Percentiles rank a stretch among this genome's conserved stretches.
phyloP scores from a whole-genome alignment of 2,329 filamentous ascomycete genomes.

The Cladobotryum protrusum region DNA sequence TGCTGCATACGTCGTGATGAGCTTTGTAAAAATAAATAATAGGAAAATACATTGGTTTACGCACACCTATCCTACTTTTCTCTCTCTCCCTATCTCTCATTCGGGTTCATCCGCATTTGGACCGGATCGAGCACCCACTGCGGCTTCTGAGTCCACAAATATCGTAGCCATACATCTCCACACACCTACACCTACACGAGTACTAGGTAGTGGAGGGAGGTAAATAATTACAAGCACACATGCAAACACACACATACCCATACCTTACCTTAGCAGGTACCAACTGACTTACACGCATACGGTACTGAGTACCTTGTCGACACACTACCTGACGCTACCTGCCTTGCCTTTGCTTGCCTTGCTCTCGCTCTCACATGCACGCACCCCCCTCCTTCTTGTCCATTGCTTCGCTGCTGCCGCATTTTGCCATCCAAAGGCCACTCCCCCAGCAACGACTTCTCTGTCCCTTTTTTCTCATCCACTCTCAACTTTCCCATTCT shows the following conservation, averaged over 20 bases:
- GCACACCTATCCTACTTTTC: not conserved
- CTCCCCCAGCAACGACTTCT: not conserved
- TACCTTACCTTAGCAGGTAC: not conserved
- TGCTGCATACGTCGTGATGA: not conserved
- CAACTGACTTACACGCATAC: not conserved
- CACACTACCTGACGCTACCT: not conserved
- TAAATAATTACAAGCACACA: not conserved
- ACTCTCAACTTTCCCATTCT: not conserved
- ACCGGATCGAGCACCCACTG: not conserved
- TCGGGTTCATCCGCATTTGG: conserved; percentile 5
- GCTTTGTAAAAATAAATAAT: no score
- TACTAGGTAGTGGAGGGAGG: no score
- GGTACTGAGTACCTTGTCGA: not conserved
- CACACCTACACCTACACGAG: not conserved
- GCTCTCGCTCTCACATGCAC: conserved; percentile 2
- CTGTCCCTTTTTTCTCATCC: not conserved
- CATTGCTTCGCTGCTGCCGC: not conserved
- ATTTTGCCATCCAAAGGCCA: not conserved
- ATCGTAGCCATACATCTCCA: conserved; percentile 1
- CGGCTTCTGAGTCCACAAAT: not conserved
- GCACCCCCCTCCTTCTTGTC: conserved; percentile 2
- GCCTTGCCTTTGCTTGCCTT: not conserved
- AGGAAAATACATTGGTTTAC: not conserved
- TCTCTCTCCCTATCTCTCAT: not conserved
- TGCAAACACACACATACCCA: not conserved